phyloP scores from a whole-genome alignment of 257 asterid species.

The Buddleja alternifolia region DNA sequence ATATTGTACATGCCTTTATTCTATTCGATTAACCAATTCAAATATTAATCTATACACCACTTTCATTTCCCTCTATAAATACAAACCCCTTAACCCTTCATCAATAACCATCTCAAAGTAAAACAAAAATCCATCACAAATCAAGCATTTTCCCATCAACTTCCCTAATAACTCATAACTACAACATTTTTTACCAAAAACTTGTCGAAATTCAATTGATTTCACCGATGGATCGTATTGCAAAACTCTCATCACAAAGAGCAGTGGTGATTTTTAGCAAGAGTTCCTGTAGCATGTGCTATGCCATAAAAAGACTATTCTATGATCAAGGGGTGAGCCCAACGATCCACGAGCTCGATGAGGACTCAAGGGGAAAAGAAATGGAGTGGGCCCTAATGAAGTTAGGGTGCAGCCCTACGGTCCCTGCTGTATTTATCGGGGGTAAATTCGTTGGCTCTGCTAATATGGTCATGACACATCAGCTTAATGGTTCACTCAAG shows the following conservation, averaged over 20 bases:
- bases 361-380: constrained; percentile 42
- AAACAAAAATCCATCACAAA: background rate
- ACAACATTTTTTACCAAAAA: no score
- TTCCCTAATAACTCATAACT: background rate
- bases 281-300: constrained; percentile 74
- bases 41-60: background rate
- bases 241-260: constrained; percentile 42
- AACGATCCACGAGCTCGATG: constrained; percentile 49
- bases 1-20: background rate
- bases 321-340: constrained; percentile 65
- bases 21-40: constrained; percentile 7
- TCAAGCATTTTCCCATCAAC: background rate
- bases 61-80: constrained; percentile 33
- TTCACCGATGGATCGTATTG: constrained; percentile 39
- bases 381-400: constrained; percentile 48
- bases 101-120: no score
- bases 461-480: constrained; percentile 48
- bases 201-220: background rate
- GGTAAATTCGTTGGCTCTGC: constrained; percentile 55
- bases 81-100: background rate
- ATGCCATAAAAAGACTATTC: constrained; percentile 57
- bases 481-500: constrained; percentile 53
- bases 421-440: constrained; percentile 64
- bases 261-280: constrained; percentile 67
- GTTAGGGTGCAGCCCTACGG: constrained; percentile 57